These are phyloP conservation scores for Pleurotus platypus DNA, from an alignment of 768 basidiomycete species.

Conservation along the genomic window DNA sequence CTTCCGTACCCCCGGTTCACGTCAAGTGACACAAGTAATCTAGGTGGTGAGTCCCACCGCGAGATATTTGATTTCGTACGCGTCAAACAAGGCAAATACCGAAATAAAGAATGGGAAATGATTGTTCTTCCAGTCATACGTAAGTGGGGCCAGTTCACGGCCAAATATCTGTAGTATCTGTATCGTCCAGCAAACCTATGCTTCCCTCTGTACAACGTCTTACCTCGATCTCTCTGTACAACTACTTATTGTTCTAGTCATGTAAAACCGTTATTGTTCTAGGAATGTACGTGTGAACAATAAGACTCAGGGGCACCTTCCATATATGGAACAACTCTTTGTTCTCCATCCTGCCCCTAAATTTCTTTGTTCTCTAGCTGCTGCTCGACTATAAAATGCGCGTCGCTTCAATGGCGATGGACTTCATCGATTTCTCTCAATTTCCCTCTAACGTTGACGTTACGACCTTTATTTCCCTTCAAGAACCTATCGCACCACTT, in stretches of 20 bases:
- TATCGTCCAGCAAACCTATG: background rate
- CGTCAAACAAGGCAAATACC: background rate
- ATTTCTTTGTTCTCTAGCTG: background rate
- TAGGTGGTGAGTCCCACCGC: background rate
- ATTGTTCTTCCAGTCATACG: constrained; percentile 13
- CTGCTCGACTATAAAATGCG: background rate
- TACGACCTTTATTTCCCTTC: background rate
- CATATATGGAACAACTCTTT: background rate
- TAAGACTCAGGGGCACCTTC: background rate
- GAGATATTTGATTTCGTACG: constrained; percentile 5
- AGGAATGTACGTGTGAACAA: background rate
- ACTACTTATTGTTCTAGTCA: background rate
- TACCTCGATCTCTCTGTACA: background rate
- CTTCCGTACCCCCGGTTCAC: background rate
- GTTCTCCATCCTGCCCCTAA: background rate
- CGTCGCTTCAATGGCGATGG: background rate
- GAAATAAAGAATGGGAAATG: constrained; percentile 12
- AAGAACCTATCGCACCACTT: background rate
- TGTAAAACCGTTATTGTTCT: background rate
- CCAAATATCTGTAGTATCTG: background rate
- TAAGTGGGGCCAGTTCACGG: constrained; percentile 9
- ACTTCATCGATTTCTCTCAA: background rate
- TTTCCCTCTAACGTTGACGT: constrained; percentile 6
- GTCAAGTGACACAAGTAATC: background rate
- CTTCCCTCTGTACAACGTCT: background rate